phyloP scores from a whole-genome alignment of 2,329 filamentous ascomycete genomes.

The Teratosphaeria epicoccoides region DNA sequence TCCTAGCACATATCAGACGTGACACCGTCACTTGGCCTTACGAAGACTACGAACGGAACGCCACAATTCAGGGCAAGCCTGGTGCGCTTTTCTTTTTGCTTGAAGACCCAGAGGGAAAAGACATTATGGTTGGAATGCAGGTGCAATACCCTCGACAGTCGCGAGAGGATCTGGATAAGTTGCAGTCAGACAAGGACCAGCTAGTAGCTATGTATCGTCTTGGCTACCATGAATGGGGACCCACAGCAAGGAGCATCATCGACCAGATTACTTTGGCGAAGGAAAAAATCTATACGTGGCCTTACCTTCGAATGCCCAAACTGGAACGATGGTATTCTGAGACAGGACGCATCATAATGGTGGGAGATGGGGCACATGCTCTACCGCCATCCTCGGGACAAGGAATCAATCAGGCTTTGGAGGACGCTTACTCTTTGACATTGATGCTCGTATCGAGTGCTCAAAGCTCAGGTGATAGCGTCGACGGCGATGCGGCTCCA shows the following conservation, averaged over 20 bases:
- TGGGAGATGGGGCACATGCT: slow-evolving; percentile 50
- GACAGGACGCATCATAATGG: slow-evolving; percentile 38
- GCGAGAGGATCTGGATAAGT: slow-evolving; percentile 25
- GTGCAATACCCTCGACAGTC: slow-evolving; percentile 23
- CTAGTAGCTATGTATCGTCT: slow-evolving; percentile 8
- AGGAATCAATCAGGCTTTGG: slow-evolving; percentile 45
- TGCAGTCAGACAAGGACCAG: slow-evolving; percentile 22
- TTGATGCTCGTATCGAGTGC: slow-evolving; percentile 25
- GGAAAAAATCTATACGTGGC: slow-evolving; percentile 17
- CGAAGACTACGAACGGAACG: slow-evolving; percentile 19
- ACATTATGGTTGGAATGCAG: slow-evolving; percentile 30
- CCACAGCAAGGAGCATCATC: slow-evolving; percentile 15
- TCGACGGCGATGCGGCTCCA: neutral
- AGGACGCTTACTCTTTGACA: slow-evolving; percentile 42
- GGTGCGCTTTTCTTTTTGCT: slow-evolving; percentile 31
- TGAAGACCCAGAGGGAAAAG: slow-evolving; percentile 25
- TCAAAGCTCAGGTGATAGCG: neutral
- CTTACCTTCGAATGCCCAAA: slow-evolving; percentile 21
- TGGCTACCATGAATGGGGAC: slow-evolving; percentile 11
- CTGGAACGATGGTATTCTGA: slow-evolving; percentile 37
- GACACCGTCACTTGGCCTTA: slow-evolving; percentile 14
- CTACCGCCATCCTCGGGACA: slow-evolving; percentile 42
- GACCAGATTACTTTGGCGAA: slow-evolving; percentile 9
- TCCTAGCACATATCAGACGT: slow-evolving; percentile 14
- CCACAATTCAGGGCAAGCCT: slow-evolving; percentile 26